These are phyloP conservation scores for Naganishia sp. DNA, from an alignment of 1,284 basidiomycete species.

Conservation along the genomic window DNA sequence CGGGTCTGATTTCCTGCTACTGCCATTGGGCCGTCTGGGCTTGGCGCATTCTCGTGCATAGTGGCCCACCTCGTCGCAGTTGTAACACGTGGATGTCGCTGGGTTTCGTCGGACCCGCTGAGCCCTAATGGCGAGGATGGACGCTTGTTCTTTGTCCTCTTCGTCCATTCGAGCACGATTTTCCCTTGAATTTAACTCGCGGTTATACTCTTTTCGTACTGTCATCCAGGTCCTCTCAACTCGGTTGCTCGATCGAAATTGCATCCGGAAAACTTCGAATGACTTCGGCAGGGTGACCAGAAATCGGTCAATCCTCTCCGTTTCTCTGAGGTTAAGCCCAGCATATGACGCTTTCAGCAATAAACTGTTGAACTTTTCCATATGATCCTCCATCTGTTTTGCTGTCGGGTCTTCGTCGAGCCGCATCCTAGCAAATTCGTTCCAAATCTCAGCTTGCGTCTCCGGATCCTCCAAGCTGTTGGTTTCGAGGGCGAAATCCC, in stretches of 20 bases:
- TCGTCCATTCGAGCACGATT: not conserved
- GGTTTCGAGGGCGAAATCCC: constrained; percentile 18
- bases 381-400: constrained; percentile 21
- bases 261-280: constrained; percentile 7
- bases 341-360: not conserved
- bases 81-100: not conserved
- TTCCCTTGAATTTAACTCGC: not conserved
- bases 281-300: constrained; percentile 17
- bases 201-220: constrained; percentile 9
- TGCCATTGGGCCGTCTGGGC: not conserved
- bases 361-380: constrained; percentile 23
- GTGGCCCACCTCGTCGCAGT: constrained; percentile 7
- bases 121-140: too few species aligned
- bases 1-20: not conserved
- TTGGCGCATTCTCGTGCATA: not conserved
- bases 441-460: constrained; percentile 16
- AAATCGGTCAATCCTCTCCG: constrained; percentile 25
- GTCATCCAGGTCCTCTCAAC: not conserved
- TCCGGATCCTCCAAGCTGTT: constrained; percentile 14
- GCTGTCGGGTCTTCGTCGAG: constrained; percentile 21
- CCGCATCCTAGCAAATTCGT: constrained; percentile 8
- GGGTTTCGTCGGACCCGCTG: constrained; percentile 3
- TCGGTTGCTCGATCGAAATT: constrained; percentile 3
- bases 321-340: constrained; percentile 3
- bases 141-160: constrained; percentile 3